Conservation (phyloP, 179 eudicot genomes). For the Spinacia oleracea region DNA sequence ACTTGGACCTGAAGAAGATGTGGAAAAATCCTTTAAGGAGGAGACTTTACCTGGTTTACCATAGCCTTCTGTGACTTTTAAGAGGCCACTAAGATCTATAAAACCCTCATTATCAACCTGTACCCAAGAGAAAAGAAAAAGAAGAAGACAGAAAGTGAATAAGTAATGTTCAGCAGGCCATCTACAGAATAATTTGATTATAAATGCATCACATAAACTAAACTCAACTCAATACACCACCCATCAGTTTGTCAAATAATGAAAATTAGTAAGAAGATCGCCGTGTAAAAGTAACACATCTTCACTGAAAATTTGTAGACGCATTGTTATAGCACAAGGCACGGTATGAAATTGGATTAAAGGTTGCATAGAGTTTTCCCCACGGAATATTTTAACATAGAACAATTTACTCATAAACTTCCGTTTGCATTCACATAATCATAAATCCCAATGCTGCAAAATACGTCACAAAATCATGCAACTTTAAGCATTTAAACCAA, state of each 20-base stretch:
- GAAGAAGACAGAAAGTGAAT: not conserved
- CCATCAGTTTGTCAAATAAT: not conserved
- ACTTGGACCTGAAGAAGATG: not conserved
- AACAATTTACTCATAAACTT: not conserved
- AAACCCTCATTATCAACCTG: conserved; percentile 60
- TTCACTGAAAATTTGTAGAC: too few relatives aligned
- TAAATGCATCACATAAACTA: not conserved
- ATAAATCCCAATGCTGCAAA: not conserved
- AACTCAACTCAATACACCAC: not conserved
- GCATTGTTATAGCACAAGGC: too few relatives aligned
- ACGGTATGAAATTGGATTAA: too few relatives aligned
- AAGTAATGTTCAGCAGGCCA: not conserved
- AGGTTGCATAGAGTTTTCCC: not conserved
- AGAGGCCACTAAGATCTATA: conserved; percentile 56
- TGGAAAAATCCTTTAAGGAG: not conserved
- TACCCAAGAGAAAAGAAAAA: not conserved
- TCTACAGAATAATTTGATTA: not conserved
- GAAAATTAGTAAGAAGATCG: not conserved
- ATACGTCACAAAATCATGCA: not conserved
- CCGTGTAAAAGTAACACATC: not conserved
- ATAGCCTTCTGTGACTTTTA: conserved; percentile 57
- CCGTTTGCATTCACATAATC: not conserved
- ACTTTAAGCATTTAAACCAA: not conserved
- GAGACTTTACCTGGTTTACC: conserved; percentile 46
- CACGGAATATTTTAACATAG: not conserved